Evolutionary conservation across 306 rosid species (phyloP).

Genomic region (Vachellia pachyceras): DNA sequence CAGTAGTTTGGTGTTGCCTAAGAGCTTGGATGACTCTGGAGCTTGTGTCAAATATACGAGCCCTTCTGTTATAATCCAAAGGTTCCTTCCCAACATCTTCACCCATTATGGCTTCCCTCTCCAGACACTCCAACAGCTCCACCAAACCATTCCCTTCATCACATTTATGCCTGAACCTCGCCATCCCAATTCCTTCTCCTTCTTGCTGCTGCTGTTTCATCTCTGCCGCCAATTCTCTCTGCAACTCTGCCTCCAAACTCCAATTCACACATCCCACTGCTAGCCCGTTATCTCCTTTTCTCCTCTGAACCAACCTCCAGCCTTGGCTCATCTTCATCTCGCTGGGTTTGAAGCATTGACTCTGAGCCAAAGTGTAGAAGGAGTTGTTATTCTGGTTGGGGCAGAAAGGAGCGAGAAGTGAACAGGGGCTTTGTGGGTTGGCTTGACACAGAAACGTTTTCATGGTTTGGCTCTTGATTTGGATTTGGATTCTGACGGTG

Average conservation of each 20-base stretch:
- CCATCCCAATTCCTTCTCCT: conserved; percentile 23
- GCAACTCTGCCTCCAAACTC: conserved; percentile 46
- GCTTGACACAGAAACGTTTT: conserved; percentile 33
- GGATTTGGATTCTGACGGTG: background rate
- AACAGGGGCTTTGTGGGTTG: conserved; percentile 1
- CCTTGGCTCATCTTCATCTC: background rate
- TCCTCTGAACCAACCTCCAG: background rate
- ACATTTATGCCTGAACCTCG: conserved; percentile 53
- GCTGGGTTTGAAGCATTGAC: conserved; percentile 2
- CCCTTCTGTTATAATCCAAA: conserved; percentile 75
- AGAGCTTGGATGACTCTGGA: conserved; percentile 79
- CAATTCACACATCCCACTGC: conserved; percentile 42
- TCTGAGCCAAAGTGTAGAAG: background rate
- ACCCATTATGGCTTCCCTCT: conserved; percentile 86
- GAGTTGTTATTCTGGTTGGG: background rate
- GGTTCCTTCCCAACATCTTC: conserved; percentile 80
- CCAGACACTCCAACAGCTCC: conserved; percentile 79
- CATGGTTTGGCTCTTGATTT: conserved; percentile 31
- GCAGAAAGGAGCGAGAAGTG: conserved; percentile 3
- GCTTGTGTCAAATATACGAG: conserved; percentile 70
- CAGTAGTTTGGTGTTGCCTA: conserved; percentile 33
- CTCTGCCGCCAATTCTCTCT: conserved; percentile 57
- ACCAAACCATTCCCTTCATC: conserved; percentile 55
- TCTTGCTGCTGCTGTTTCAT: conserved; percentile 36
- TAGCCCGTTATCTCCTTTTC: background rate